Conservation (phyloP, 306 rosid species). For the Quercus alba region DNA sequence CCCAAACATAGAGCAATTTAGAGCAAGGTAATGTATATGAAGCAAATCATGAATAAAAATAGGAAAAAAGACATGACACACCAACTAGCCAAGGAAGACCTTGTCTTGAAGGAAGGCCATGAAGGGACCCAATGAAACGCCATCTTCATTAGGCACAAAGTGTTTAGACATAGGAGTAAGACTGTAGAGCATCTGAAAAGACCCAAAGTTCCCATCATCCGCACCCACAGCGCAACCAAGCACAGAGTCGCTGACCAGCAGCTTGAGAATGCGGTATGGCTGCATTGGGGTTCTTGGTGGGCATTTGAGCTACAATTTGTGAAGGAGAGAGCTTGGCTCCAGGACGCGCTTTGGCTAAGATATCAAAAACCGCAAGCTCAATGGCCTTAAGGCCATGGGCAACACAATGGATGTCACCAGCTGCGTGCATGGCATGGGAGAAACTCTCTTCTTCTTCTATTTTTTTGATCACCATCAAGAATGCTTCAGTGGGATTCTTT, state of each 20-base stretch:
- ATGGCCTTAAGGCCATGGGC: background rate
- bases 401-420: background rate
- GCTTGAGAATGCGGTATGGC: background rate
- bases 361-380: background rate
- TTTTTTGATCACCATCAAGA: background rate
- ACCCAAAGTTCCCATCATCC: background rate
- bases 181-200: conserved; percentile 26
- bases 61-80: background rate
- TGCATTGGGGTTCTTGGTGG: background rate
- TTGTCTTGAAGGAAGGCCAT: conserved; percentile 26
- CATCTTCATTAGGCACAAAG: conserved; percentile 24
- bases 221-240: conserved; percentile 18
- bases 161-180: conserved; percentile 12
- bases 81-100: conserved; percentile 28
- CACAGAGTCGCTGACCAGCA: conserved; percentile 22
- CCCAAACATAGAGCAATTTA: too few species aligned
- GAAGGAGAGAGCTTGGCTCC: background rate
- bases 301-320: background rate
- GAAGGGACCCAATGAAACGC: conserved; percentile 24
- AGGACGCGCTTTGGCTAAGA: background rate
- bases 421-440: background rate
- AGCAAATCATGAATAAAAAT: background rate
- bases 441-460: background rate
- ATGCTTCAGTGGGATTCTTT: background rate
- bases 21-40: too few species aligned